Base-by-base conservation (phyloP, 257 asterid species). In the Jaltomata sinuosa region DNA sequence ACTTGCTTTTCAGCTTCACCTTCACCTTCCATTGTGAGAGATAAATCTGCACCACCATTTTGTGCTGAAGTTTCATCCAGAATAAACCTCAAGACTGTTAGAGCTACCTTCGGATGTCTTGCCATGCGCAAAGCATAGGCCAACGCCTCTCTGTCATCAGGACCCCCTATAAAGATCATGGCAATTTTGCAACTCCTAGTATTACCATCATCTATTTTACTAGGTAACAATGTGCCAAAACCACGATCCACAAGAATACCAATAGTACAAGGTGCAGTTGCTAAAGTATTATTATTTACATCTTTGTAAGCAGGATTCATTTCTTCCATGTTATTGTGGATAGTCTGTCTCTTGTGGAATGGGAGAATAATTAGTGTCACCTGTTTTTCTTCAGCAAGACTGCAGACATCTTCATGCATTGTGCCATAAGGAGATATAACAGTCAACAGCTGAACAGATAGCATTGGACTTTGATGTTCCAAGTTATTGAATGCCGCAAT, bases 161-260 rank as follows among this genome's bases (percentile, higher is more conserved):
- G 52, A 8, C 88, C 88, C 0, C 88, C 86, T 18, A 86, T 54
- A 52, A 83, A 86, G 16, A 86, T n/a, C 86, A 86, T 79, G 1
- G 84, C 36, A 11, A 86, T 55, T 77, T n/a, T 45, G 40, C 64
- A 49, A 77, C 25, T 49, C 64, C 82, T 25, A 27, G 49, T 22
- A 8, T 16, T 64, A 64, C 31, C 47, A 10, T 21, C 15, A 3
- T 27, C 82, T 16, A 47, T 22, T 25, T 45, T n/a, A 45, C 11
- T 80, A 40, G 83, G 19, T 12, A 59, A 38, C 4, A 40, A 65
- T 8, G 61, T n/a, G 14, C 89, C 83, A 32, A 83, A 21, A 1
- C 88, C 88, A 8, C 88, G 88, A n/a, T 86, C 84, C 0, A 86
- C 86, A n/a, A 86, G 84, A 57, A 86, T 40, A 19, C 88, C 71